These are phyloP conservation scores for Magnolia kwangsiensis DNA, from an alignment of 164 flowering plant genomes.

Conservation along the genomic window DNA sequence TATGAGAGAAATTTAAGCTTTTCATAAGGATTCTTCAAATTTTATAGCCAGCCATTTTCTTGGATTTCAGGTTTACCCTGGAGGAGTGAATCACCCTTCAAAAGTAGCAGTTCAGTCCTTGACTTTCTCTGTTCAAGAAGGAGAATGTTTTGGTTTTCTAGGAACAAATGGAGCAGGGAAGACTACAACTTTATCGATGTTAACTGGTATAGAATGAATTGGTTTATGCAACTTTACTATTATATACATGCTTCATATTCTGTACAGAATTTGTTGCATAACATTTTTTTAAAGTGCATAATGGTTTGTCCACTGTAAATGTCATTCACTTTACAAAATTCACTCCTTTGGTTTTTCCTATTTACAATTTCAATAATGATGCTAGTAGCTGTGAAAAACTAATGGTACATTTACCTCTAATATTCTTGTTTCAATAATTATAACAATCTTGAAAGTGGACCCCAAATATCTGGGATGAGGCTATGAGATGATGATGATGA, in stretches of 20 bases:
- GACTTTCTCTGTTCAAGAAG: conserved; percentile 86
- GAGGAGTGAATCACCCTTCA: conserved; percentile 36
- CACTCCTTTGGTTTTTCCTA: too few species aligned
- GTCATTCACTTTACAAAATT: too few species aligned
- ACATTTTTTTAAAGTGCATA: too few species aligned
- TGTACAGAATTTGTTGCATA: too few species aligned
- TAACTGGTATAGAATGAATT: conserved; percentile 52
- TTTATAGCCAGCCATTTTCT: neutral
- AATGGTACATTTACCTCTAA: neutral
- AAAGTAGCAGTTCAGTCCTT: conserved; percentile 91
- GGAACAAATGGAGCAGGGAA: conserved; percentile 99
- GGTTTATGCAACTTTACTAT: neutral
- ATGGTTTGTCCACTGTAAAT: too few species aligned
- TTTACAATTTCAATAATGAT: too few species aligned
- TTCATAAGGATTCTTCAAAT: too few species aligned
- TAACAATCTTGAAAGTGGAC: neutral
- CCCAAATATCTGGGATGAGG: neutral
- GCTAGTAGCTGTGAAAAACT: neutral
- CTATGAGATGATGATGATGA: neutral
- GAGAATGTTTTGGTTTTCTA: conserved; percentile 97
- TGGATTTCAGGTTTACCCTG: conserved; percentile 73
- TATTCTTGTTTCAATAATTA: too few species aligned
- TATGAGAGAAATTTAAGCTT: neutral
- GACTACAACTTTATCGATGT: conserved; percentile 95
- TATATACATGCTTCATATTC: neutral